Evolutionary conservation across 306 rosid genomes (phyloP), one percentile per base, ranked within the genome.

Genomic region (Nissolia schottii): DNA sequence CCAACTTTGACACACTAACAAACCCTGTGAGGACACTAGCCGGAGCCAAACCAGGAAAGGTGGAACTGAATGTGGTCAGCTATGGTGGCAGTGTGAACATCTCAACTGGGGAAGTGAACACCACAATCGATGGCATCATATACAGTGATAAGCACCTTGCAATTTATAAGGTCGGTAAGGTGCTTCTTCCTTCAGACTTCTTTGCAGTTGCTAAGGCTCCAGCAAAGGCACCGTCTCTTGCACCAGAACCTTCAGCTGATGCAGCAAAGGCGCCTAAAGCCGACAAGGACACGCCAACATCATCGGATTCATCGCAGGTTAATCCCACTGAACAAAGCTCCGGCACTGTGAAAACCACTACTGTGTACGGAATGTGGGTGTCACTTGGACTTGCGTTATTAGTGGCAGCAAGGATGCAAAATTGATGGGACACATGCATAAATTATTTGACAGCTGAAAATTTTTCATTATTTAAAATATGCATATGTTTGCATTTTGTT

Each of bases 1-100:
- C 90, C 0, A 87, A 89, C 28, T 85, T 89, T n/a, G 90, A 89
- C 65, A 87, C 92, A 0, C 65, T 89, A 0, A 87, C 90, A 12
- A 87, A 89, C 60, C 90, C 92, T 0, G 81, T 89, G 4, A 75
- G 87, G 19, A 89, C 96, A 40, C 89, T 87, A 6, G 96, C 92
- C 0, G 92, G 96, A 1, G 87, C 78, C 8, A 79, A 73, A 20
- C 83, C 80, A 0, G 67, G 87, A 2, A 87, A 77, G 64, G 83
- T 72, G 35, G 89, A 87, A 34, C 79, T 87, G 1, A 85, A 87
- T 49, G 92, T 87, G 15, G 70, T 81, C 1, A 89, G 90, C 7
- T 80, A 80, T 2, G 90, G 96, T 7, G 85, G 85, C 1, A 73
- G 81, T 22, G 96, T 89, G 55, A 89, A 89, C 81, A 72, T 84